A percentile compares a stretch with the other conserved stretches of the same genome.
phyloP scores from a whole-genome alignment of 106 monocot species.

The Cymbidium sinense region DNA sequence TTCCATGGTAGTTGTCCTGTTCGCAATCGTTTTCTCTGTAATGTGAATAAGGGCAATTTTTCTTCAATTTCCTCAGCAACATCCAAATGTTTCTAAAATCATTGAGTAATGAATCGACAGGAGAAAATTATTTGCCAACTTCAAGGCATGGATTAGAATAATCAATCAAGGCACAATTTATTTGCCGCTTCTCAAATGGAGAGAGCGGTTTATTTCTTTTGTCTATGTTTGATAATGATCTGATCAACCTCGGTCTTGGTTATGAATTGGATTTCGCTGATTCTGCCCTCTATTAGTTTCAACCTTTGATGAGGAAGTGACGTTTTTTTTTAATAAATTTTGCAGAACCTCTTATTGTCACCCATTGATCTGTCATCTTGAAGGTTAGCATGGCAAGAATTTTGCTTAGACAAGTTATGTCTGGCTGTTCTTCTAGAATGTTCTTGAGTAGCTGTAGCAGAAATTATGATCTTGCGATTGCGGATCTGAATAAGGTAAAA shows the following conservation, averaged over 20 bases:
- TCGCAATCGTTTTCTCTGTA: neutral
- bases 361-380: neutral
- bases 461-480: neutral
- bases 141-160: neutral
- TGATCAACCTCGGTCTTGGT: neutral
- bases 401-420: neutral
- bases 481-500: neutral
- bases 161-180: neutral
- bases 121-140: too few relatives aligned
- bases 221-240: neutral
- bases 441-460: neutral
- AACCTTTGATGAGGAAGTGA: neutral
- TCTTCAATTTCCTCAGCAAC: neutral
- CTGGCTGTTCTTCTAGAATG: neutral
- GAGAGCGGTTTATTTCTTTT: neutral
- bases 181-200: neutral
- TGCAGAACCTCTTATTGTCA: neutral
- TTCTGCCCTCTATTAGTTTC: neutral
- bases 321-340: too few relatives aligned
- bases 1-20: neutral
- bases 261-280: neutral
- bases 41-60: neutral
- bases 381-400: neutral
- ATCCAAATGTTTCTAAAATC: too few relatives aligned
- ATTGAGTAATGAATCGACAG: too few relatives aligned